Conservation (phyloP, 2,329 filamentous ascomycete genomes). For the Xylariaceae sp. region DNA sequence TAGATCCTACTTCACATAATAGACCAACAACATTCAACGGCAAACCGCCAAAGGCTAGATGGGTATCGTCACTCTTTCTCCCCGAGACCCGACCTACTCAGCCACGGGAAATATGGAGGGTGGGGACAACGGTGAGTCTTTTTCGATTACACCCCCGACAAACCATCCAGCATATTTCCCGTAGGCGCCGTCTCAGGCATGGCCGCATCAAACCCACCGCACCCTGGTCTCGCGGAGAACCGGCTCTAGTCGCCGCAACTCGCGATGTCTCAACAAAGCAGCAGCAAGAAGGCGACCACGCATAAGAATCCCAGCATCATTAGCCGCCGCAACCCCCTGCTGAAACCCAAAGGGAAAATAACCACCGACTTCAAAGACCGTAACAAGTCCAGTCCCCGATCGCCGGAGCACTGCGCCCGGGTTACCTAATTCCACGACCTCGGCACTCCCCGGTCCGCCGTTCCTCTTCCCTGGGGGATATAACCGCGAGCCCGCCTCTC, state of each 20-base stretch:
- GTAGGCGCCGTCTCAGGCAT: too few relatives aligned
- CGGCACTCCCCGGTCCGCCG: conserved; percentile 1
- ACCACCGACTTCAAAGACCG: neutral
- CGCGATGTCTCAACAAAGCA: neutral
- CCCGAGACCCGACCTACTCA: too few relatives aligned
- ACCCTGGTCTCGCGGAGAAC: conserved; percentile 8
- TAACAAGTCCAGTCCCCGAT: neutral
- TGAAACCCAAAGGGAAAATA: conserved; percentile 10
- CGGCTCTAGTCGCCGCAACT: conserved; percentile 17
- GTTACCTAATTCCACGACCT: conserved; percentile 14
- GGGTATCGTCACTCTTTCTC: too few relatives aligned
- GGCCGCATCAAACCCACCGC: neutral
- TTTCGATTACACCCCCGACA: too few relatives aligned
- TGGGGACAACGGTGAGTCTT: too few relatives aligned
- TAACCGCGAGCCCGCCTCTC: neutral
- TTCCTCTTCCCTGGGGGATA: neutral
- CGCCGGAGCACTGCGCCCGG: conserved; percentile 15
- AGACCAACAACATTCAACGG: too few relatives aligned
- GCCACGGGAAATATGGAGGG: too few relatives aligned
- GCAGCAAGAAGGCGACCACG: too few relatives aligned
- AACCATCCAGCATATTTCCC: too few relatives aligned
- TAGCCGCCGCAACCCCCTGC: neutral
- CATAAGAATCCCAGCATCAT: neutral
- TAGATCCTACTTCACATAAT: too few relatives aligned
- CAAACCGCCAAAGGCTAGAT: too few relatives aligned